Evolutionary conservation across 129 eudicot species (phyloP).

Genomic region (Centella asiatica): DNA sequence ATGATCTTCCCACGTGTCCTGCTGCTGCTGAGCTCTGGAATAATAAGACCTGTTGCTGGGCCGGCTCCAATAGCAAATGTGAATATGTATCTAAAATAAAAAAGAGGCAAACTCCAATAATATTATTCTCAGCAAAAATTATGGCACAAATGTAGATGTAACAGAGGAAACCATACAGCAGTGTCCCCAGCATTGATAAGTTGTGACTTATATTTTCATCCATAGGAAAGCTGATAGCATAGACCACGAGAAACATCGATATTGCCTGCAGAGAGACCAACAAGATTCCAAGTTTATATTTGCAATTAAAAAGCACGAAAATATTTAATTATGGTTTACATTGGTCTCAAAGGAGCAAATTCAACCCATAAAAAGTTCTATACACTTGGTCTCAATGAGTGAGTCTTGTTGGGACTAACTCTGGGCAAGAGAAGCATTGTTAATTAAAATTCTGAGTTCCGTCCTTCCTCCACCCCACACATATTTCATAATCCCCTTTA

Average conservation of each 20-base stretch:
- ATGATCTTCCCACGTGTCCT: constrained; percentile 83
- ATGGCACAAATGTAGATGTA: background rate
- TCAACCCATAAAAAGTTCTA: background rate
- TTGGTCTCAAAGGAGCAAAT: background rate
- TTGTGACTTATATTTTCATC: constrained; percentile 56
- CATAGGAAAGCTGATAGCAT: constrained; percentile 59
- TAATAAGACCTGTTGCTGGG: constrained; percentile 77
- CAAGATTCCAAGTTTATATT: constrained; percentile 2
- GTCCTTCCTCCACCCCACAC: background rate
- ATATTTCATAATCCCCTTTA: background rate
- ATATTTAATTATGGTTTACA: background rate
- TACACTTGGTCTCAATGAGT: background rate
- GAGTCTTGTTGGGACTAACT: background rate
- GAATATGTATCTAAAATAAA: constrained; percentile 56
- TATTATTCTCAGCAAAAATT: background rate
- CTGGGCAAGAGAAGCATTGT: background rate
- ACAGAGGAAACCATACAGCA: constrained; percentile 35
- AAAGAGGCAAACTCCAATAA: background rate
- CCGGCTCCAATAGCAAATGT: constrained; percentile 80
- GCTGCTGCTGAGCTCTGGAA: constrained; percentile 90
- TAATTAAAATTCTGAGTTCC: background rate
- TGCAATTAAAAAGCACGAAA: background rate
- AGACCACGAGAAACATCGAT: constrained; percentile 62
- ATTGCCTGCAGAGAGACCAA: constrained; percentile 38
- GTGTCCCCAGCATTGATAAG: constrained; percentile 76